A percentile compares a stretch with the other conserved stretches of the same genome.
phyloP scores from a whole-genome alignment of 1,284 basidiomycete species.

The Fistulinella cinereoalba region DNA sequence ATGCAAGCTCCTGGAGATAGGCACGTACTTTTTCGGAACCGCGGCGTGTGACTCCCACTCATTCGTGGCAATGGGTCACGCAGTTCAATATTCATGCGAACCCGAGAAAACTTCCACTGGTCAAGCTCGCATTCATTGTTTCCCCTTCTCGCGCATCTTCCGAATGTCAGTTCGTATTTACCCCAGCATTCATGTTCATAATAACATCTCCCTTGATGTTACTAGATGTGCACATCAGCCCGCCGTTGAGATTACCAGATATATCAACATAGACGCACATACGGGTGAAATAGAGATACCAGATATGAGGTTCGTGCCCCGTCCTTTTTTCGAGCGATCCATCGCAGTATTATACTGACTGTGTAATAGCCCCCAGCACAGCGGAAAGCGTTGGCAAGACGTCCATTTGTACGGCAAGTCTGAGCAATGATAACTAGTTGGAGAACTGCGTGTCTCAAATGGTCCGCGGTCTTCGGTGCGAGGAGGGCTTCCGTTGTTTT shows the following conservation, averaged over 20 bases:
- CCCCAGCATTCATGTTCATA: slow-evolving; percentile 3
- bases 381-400: slow-evolving; percentile 54
- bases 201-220: neutral
- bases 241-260: slow-evolving; percentile 68
- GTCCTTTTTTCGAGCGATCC: slow-evolving; percentile 1
- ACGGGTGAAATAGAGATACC: slow-evolving; percentile 68
- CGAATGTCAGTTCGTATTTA: slow-evolving; percentile 51
- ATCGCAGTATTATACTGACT: slow-evolving; percentile 4
- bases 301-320: slow-evolving; percentile 40
- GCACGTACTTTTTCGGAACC: slow-evolving; percentile 12
- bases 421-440: slow-evolving; percentile 9
- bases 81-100: slow-evolving; percentile 60
- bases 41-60: slow-evolving; percentile 5
- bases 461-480: slow-evolving; percentile 21
- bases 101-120: slow-evolving; percentile 34
- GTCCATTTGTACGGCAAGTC: slow-evolving; percentile 34
- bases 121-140: slow-evolving; percentile 50
- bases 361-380: slow-evolving; percentile 41
- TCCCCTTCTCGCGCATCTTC: slow-evolving; percentile 70
- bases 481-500: slow-evolving; percentile 7
- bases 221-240: slow-evolving; percentile 61
- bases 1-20: slow-evolving; percentile 66
- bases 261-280: slow-evolving; percentile 49
- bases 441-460: slow-evolving; percentile 11
- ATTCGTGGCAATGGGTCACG: slow-evolving; percentile 4